These are phyloP conservation scores for Cyclocybe aegerita DNA, from an alignment of 768 basidiomycete genomes.

Conservation along the genomic window DNA sequence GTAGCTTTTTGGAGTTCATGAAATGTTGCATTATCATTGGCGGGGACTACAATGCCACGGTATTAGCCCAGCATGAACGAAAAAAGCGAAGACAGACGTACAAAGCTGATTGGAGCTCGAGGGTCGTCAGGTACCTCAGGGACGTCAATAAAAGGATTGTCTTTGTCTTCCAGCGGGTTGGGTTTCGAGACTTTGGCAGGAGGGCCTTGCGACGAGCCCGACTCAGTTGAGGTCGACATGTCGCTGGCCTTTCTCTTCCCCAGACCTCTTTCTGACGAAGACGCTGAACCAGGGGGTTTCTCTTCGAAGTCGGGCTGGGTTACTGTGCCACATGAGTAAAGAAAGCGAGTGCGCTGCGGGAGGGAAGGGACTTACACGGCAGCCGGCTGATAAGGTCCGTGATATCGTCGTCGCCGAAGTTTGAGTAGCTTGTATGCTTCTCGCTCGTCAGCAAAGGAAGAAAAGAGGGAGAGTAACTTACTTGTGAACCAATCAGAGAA, in stretches of 20 bases:
- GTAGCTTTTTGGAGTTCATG: constrained; percentile 29
- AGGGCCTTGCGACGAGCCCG: background rate
- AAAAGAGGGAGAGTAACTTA: background rate
- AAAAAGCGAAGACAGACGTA: constrained; percentile 2
- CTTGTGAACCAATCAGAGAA: constrained; percentile 9
- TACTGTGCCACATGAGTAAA: background rate
- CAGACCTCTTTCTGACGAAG: constrained; percentile 18
- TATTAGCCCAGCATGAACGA: background rate
- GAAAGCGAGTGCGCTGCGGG: background rate
- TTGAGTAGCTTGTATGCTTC: constrained; percentile 23
- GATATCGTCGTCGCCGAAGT: constrained; percentile 24
- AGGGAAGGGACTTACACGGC: background rate
- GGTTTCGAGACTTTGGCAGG: constrained; percentile 21
- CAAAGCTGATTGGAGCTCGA: constrained; percentile 14
- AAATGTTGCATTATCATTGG: constrained; percentile 14
- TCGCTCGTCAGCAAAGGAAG: background rate
- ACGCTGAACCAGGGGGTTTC: constrained; percentile 16
- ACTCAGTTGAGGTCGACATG: constrained; percentile 18
- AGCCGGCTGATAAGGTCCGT: constrained; percentile 12
- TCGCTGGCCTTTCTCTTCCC: constrained; percentile 27
- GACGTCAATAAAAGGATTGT: constrained; percentile 15
- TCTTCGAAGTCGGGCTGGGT: constrained; percentile 10
- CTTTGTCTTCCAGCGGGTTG: constrained; percentile 8
- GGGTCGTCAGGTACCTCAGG: constrained; percentile 5
- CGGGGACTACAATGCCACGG: constrained; percentile 18